These are phyloP conservation scores for Amyloporia xantha DNA, from an alignment of 768 basidiomycete genomes.

Conservation along the genomic window DNA sequence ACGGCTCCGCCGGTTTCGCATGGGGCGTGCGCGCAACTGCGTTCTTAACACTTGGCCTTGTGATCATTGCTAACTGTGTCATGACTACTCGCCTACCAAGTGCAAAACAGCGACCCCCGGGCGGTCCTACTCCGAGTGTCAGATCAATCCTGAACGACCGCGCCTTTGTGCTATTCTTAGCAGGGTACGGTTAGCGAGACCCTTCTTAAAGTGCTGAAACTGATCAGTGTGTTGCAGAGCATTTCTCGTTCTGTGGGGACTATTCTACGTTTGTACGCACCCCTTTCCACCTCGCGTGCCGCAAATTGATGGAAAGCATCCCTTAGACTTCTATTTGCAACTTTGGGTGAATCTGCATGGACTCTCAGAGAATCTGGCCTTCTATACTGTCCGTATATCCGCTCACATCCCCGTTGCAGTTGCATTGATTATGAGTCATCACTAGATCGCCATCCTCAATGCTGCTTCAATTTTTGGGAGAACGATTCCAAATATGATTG, in stretches of 20 bases:
- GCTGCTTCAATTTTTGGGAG: slow-evolving; percentile 47
- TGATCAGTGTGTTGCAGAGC: background rate
- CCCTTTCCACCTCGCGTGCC: background rate
- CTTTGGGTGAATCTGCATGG: slow-evolving; percentile 10
- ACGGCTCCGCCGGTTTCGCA: slow-evolving; percentile 30
- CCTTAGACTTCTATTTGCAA: slow-evolving; percentile 15
- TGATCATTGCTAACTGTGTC: slow-evolving; percentile 12
- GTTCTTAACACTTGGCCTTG: slow-evolving; percentile 14
- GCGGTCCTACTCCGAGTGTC: slow-evolving; percentile 2
- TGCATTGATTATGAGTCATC: background rate
- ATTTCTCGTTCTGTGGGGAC: slow-evolving; percentile 8
- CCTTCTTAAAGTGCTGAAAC: background rate
- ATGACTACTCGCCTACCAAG: slow-evolving; percentile 12
- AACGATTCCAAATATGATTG: slow-evolving; percentile 46
- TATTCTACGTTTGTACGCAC: slow-evolving; percentile 14
- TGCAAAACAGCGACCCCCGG: background rate
- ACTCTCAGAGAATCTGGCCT: slow-evolving; percentile 10
- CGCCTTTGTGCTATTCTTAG: slow-evolving; percentile 10
- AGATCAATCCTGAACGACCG: slow-evolving; percentile 9
- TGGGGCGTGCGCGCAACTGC: slow-evolving; percentile 32
- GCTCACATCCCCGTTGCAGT: background rate
- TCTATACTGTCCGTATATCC: slow-evolving; percentile 11
- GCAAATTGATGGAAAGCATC: background rate
- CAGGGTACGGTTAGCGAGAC: slow-evolving; percentile 2
- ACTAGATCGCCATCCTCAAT: slow-evolving; percentile 49